Evolutionary conservation across 176 grass and related monocot genomes (phyloP).

Genomic region (Oryza coarctata): DNA sequence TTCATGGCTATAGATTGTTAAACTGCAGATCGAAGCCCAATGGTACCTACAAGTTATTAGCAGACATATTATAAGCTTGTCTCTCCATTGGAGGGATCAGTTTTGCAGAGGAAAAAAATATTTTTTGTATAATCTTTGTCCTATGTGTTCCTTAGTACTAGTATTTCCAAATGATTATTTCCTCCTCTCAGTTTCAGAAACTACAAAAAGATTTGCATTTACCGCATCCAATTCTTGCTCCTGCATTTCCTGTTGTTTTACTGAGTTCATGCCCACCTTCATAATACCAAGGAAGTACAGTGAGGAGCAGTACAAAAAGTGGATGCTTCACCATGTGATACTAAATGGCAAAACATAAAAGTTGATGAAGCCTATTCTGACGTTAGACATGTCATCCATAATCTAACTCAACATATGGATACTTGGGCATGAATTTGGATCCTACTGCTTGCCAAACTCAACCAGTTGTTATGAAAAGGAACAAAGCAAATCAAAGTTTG

Average conservation of each 20-base stretch:
- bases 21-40: constrained; percentile 58
- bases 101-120: not conserved
- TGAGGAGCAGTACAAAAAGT: constrained; percentile 8
- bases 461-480: not conserved
- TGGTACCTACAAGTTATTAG: constrained; percentile 47
- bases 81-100: not conserved
- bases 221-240: constrained; percentile 71
- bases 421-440: not conserved
- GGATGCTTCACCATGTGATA: not conserved
- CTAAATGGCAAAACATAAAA: not conserved
- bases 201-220: not conserved
- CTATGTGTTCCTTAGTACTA: not conserved
- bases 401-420: not conserved
- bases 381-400: not conserved
- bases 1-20: constrained; percentile 21
- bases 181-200: constrained; percentile 4
- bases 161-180: not conserved
- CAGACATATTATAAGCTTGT: not conserved
- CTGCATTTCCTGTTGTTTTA: constrained; percentile 72
- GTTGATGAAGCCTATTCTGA: not conserved
- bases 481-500: not conserved
- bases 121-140: not conserved
- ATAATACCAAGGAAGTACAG: constrained; percentile 29
- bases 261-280: constrained; percentile 68
- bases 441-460: not conserved